These are phyloP conservation scores for Scheffersomyces lignosus DNA, from an alignment of 805 yeast species.

Conservation along the genomic window DNA sequence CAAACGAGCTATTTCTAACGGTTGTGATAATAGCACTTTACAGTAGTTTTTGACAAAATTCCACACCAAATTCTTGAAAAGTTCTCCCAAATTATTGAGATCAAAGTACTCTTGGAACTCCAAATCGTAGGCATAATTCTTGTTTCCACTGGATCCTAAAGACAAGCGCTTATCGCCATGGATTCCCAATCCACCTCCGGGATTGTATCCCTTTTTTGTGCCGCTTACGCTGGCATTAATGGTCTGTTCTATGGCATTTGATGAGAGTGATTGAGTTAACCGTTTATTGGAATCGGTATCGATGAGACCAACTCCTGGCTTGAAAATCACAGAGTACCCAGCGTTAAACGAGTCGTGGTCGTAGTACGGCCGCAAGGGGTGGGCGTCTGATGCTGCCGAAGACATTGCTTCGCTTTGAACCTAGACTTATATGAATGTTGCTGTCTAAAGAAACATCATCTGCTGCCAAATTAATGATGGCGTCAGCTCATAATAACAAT, in stretches of 20 bases:
- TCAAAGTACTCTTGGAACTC: slow-evolving; percentile 71
- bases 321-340: slow-evolving; percentile 59
- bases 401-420: too few species aligned
- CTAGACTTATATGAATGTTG: too few species aligned
- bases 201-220: slow-evolving; percentile 9
- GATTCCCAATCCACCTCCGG: slow-evolving; percentile 18
- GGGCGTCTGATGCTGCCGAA: slow-evolving; percentile 1
- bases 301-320: slow-evolving; percentile 62
- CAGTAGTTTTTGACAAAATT: slow-evolving; percentile 69
- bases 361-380: slow-evolving; percentile 62
- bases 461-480: too few species aligned
- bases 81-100: slow-evolving; percentile 53
- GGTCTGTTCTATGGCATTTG: slow-evolving; percentile 9
- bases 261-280: slow-evolving; percentile 24
- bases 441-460: too few species aligned
- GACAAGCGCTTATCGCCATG: slow-evolving; percentile 5
- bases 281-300: slow-evolving; percentile 44
- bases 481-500: too few species aligned
- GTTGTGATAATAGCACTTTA: slow-evolving; percentile 73
- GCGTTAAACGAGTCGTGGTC: slow-evolving; percentile 67
- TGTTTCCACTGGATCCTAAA: slow-evolving; percentile 17
- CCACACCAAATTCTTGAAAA: slow-evolving; percentile 55
- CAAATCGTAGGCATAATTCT: slow-evolving; percentile 53
- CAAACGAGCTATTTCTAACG: slow-evolving; percentile 80
- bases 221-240: slow-evolving; percentile 13